Conservation (phyloP, 2,329 filamentous ascomycete species). For the Aschersonia sp. region DNA sequence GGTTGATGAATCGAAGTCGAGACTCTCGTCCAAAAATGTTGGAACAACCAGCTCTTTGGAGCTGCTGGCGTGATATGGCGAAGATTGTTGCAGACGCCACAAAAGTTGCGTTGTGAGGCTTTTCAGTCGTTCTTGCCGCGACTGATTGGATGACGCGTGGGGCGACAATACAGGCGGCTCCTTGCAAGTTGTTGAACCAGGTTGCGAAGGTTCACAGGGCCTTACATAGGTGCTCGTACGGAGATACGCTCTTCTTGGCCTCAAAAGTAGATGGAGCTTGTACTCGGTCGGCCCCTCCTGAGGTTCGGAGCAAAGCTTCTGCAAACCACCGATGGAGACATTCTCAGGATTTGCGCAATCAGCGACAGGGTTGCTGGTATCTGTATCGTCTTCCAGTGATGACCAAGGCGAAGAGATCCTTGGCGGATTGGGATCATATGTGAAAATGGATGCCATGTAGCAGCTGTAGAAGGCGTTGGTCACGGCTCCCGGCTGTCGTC, state of each 20-base stretch:
- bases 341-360: conserved; percentile 19
- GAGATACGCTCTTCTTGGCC: conserved; percentile 60
- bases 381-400: conserved; percentile 30
- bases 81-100: conserved; percentile 91
- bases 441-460: conserved; percentile 85
- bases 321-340: conserved; percentile 49
- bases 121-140: conserved; percentile 70
- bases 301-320: conserved; percentile 74
- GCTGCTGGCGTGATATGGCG: conserved; percentile 73
- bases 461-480: background rate
- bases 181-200: conserved; percentile 1
- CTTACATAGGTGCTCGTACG: conserved; percentile 46
- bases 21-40: conserved; percentile 51
- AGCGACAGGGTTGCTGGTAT: conserved; percentile 17
- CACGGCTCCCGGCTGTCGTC: no score
- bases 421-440: conserved; percentile 77
- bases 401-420: conserved; percentile 86
- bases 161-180: conserved; percentile 13
- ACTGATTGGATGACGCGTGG: conserved; percentile 41
- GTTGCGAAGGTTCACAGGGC: conserved; percentile 1
- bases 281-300: conserved; percentile 94
- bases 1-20: conserved; percentile 29
- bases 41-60: conserved; percentile 63
- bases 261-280: conserved; percentile 79
- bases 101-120: conserved; percentile 89